Evolutionary conservation across 108 stramenopile genomes (phyloP), one percentile per base, ranked within the genome.

Genomic region (Skeletonema tropicum): DNA sequence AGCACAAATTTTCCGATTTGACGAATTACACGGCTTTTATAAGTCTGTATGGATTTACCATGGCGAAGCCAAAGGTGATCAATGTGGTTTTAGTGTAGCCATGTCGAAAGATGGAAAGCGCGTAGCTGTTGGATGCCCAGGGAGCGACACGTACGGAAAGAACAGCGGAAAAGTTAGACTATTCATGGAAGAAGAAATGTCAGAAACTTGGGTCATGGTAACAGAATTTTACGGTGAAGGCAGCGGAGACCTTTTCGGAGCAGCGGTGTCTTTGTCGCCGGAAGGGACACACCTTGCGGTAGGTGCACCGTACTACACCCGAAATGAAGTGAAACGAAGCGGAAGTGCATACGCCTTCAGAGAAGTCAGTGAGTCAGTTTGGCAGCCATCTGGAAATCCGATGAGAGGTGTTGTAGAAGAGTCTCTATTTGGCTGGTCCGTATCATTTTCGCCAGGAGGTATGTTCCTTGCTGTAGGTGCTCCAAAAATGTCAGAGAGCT

Each of bases 301-400:
- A 42, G 92, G 92, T 17, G 88, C 88, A 32, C 89, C 89, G 10
- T 88, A 92, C 78, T 84, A 80, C 58, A 77, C 76, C 60, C 71
- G 83, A 67, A 77, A 75, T 48, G 57, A 71, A 64, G 21, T 77
- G 85, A 31, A 64, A 75, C 52, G 77, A 33, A 64, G 88, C 74
- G 48, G 67, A 35, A 46, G 83, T 73, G 19, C 86, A 60, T 75
- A 86, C 58, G 66, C 85, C 35, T 83, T 68, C 52, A 31, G 45
- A 61, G 63, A 68, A 78, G 32, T 60, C 32, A 17, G 59, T 9
- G 85, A 84, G 31, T 32, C 58, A 55, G 41, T 39, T 38, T 87
- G 87, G 80, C 48, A 66, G 14, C 57, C 64, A 39, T 38, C 78
- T 19, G 86, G 71, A 26, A 45, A 66, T 33, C 71, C 60, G 13